Evolutionary conservation across 495 filamentous ascomycete genomes (phyloP), one percentile per base, ranked within the genome.

Genomic region (Penicillium taxi): DNA sequence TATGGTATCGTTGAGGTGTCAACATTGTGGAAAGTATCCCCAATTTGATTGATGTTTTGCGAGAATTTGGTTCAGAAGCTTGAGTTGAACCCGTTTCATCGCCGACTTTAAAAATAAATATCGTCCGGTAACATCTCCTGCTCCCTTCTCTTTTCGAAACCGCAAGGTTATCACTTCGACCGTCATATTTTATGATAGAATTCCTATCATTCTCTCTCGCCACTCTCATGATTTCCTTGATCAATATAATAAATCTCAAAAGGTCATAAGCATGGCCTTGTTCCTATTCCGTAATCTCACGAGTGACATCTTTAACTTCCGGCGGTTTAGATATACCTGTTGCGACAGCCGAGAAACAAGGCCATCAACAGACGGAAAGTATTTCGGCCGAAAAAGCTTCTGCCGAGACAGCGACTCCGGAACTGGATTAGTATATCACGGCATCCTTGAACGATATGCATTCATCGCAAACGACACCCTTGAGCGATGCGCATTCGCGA

Each of bases 321-420:
- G 64, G 52, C 6, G 18, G 15, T 11, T 45, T 16, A 42, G 73
- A 74, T 24, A 41, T 35, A 11, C 70, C 69, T n/a, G n/a, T n/a
- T n/a, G n/a, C n/a, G n/a, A n/a, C n/a, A n/a, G n/a, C n/a, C n/a
- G n/a, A n/a, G n/a, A n/a, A n/a, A n/a, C n/a, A n/a, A n/a, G n/a
- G n/a, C n/a, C n/a, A n/a, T n/a, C n/a, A n/a, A n/a, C n/a, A n/a
- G n/a, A n/a, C n/a, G n/a, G n/a, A n/a, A n/a, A n/a, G n/a, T n/a
- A n/a, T n/a, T n/a, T n/a, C n/a, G n/a, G n/a, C n/a, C n/a, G n/a
- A n/a, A n/a, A n/a, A n/a, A n/a, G n/a, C n/a, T n/a, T n/a, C n/a
- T n/a, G n/a, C n/a, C n/a, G n/a, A n/a, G n/a, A n/a, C n/a, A n/a
- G n/a, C n/a, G n/a, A n/a, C n/a, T n/a, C n/a, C n/a, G n/a, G n/a